A percentile compares a stretch with the other conserved stretches of the same genome.
Conservation (phyloP, 148 eudicot species). For the Nepenthes mirabilis region DNA sequence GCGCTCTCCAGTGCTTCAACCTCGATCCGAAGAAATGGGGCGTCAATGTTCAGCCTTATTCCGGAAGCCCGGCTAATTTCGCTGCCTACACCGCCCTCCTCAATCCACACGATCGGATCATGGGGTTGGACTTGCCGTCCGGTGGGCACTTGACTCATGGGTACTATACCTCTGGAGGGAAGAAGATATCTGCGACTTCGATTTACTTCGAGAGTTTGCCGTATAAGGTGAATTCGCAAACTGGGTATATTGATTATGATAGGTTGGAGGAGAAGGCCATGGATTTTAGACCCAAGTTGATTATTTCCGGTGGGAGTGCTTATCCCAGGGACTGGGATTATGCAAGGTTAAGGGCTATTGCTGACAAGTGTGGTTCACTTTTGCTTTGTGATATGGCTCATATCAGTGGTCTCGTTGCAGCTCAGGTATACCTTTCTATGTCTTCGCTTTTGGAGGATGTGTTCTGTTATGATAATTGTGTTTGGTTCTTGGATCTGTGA, state of each 20-base stretch:
- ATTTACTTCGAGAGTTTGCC: constrained; percentile 97
- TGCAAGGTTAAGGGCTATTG: constrained; percentile 44
- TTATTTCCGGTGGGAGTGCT: constrained; percentile 94
- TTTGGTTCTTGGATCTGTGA: no score
- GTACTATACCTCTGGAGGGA: constrained; percentile 77
- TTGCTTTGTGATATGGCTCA: constrained; percentile 99
- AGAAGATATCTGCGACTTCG: constrained; percentile 83
- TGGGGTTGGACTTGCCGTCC: constrained; percentile 81
- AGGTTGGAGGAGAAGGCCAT: constrained; percentile 82
- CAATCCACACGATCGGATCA: constrained; percentile 72
- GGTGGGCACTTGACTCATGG: constrained; percentile 95
- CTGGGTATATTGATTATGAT: constrained; percentile 88
- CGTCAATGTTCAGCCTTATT: constrained; percentile 81
- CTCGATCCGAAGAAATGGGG: constrained; percentile 71
- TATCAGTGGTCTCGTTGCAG: constrained; percentile 98
- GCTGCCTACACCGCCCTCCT: constrained; percentile 85
- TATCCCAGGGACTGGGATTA: constrained; percentile 98
- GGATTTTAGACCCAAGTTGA: constrained; percentile 91
- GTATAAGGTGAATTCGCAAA: constrained; percentile 60
- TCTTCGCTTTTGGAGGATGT: no score
- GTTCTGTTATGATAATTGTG: no score
- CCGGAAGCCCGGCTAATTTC: constrained; percentile 71
- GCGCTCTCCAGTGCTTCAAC: constrained; percentile 51
- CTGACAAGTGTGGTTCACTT: constrained; percentile 80
- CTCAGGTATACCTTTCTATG: constrained; percentile 42